A percentile compares a stretch with the other conserved stretches of the same genome.
Conservation (phyloP, 208 protist species). For the Blechomonas ayalai region DNA sequence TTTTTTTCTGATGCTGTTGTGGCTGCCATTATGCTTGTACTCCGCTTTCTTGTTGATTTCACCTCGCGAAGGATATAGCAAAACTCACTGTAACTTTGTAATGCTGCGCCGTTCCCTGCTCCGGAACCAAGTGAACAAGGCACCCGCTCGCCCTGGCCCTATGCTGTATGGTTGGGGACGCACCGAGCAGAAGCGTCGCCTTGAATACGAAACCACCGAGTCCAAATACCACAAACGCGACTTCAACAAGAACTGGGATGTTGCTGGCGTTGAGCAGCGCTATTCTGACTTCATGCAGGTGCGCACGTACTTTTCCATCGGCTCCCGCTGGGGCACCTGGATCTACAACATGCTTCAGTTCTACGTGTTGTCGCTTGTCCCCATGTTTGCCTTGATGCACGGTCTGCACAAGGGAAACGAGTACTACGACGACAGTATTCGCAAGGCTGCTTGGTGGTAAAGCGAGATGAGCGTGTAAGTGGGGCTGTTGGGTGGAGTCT, state of each 20-base stretch:
- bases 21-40: background rate
- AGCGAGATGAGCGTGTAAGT: too few relatives aligned
- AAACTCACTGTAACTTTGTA: too few relatives aligned
- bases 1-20: slow-evolving; percentile 2
- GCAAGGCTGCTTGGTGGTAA: slow-evolving; percentile 86
- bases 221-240: slow-evolving; percentile 89
- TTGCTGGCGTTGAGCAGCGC: slow-evolving; percentile 82
- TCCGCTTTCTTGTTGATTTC: background rate
- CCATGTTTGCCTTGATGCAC: slow-evolving; percentile 79
- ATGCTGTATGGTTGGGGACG: slow-evolving; percentile 88
- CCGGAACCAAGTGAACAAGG: slow-evolving; percentile 68
- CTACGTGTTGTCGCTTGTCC: slow-evolving; percentile 79
- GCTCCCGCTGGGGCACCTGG: slow-evolving; percentile 84
- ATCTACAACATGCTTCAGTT: slow-evolving; percentile 86
- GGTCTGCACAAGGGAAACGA: slow-evolving; percentile 73
- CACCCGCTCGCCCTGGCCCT: slow-evolving; percentile 72
- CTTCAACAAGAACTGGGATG: slow-evolving; percentile 90
- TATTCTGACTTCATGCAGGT: slow-evolving; percentile 88
- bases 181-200: slow-evolving; percentile 85
- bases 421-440: slow-evolving; percentile 82
- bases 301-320: slow-evolving; percentile 84
- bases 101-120: slow-evolving; percentile 76
- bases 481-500: too few relatives aligned
- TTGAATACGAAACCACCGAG: slow-evolving; percentile 88
- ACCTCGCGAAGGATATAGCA: too few relatives aligned